Conservation (phyloP, 2,329 filamentous ascomycete genomes). For the Hymenoscyphus salicellus region DNA sequence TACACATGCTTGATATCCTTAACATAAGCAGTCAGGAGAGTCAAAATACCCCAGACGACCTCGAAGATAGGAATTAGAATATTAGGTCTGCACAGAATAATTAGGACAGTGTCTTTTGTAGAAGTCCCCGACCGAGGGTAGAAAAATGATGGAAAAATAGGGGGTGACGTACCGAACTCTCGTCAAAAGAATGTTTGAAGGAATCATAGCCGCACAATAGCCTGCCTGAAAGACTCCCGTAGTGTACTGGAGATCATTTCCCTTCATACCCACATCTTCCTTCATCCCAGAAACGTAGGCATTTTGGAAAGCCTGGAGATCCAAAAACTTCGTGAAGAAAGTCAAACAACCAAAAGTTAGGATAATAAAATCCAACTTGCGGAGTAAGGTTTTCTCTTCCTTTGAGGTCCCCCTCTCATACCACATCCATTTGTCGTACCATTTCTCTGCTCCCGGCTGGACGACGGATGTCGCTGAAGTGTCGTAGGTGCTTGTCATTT, state of each 20-base stretch:
- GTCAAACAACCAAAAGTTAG: conserved; percentile 43
- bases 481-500: background rate
- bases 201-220: conserved; percentile 11
- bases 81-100: conserved; percentile 5
- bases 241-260: conserved; percentile 39
- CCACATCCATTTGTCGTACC: conserved; percentile 13
- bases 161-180: conserved; percentile 8
- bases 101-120: background rate
- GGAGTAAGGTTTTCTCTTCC: conserved; percentile 35
- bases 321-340: conserved; percentile 30
- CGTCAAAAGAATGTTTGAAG: conserved; percentile 14
- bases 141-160: no score
- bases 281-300: conserved; percentile 42
- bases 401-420: conserved; percentile 4
- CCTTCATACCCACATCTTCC: conserved; percentile 40
- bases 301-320: conserved; percentile 27
- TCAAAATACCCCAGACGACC: conserved; percentile 12
- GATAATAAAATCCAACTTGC: conserved; percentile 44
- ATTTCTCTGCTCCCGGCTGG: background rate
- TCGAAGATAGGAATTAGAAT: conserved; percentile 12
- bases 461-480: background rate
- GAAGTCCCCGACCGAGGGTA: background rate
- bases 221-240: conserved; percentile 10
- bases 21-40: conserved; percentile 8
- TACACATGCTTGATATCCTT: conserved; percentile 28